Evolutionary conservation across 441 rosid species (phyloP).

Genomic region (Cnidoscolus chayamansa): DNA sequence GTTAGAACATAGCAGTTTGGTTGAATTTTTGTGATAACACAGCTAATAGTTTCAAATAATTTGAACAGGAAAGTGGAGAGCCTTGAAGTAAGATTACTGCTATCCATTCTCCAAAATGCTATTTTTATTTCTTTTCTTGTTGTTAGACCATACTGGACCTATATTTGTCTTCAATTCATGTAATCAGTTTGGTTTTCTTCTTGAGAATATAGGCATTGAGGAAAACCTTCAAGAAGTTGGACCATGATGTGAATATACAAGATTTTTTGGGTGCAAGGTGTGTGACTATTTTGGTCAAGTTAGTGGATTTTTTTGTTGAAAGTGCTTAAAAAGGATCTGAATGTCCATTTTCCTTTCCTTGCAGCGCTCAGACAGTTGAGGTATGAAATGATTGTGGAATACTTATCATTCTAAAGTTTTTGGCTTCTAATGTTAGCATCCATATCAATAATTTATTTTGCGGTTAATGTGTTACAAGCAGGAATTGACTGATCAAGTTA

Average conservation of each 20-base stretch:
- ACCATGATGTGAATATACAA: slow-evolving; percentile 66
- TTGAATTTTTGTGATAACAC: background rate
- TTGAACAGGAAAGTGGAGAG: slow-evolving; percentile 67
- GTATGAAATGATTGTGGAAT: slow-evolving; percentile 27
- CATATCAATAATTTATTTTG: background rate
- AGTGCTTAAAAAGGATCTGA: background rate
- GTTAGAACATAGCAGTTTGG: background rate
- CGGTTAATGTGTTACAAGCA: slow-evolving; percentile 29
- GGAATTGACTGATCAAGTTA: slow-evolving; percentile 48
- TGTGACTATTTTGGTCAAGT: slow-evolving; percentile 20
- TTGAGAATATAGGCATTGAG: slow-evolving; percentile 64
- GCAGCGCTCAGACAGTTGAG: slow-evolving; percentile 62
- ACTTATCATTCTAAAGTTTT: slow-evolving; percentile 5
- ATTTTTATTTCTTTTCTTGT: slow-evolving; percentile 11
- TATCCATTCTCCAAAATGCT: slow-evolving; percentile 8
- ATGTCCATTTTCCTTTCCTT: slow-evolving; percentile 21
- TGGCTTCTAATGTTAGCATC: slow-evolving; percentile 6
- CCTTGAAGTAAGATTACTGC: slow-evolving; percentile 57
- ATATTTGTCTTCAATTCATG: slow-evolving; percentile 7
- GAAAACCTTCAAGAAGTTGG: slow-evolving; percentile 68
- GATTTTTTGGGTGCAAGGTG: slow-evolving; percentile 67
- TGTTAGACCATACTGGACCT: slow-evolving; percentile 2
- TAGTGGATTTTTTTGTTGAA: background rate
- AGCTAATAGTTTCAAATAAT: slow-evolving; percentile 21
- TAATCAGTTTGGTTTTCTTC: slow-evolving; percentile 26